Conservation (phyloP, 2,329 filamentous ascomycete genomes). For the Penicillium sp. region DNA sequence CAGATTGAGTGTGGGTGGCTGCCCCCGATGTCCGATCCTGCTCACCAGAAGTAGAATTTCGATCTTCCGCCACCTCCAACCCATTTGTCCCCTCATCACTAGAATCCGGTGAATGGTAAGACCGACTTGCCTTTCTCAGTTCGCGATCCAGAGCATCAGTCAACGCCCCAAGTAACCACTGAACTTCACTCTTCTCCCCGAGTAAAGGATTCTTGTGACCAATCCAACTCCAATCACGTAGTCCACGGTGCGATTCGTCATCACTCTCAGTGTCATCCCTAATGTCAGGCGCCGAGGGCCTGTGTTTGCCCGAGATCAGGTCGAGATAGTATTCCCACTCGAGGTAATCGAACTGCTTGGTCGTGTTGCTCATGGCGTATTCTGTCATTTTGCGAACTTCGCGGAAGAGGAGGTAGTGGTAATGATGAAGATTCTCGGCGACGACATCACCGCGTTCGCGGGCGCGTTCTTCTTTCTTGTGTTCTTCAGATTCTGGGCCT, state of each 20-base stretch:
- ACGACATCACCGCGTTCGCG: constrained; percentile 42
- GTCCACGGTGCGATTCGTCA: constrained; percentile 1
- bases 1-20: not conserved
- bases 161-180: constrained; percentile 44
- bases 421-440: constrained; percentile 51
- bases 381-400: constrained; percentile 41
- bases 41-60: not conserved
- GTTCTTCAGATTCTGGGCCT: constrained; percentile 45
- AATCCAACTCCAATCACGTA: constrained; percentile 41
- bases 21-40: not conserved
- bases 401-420: constrained; percentile 39
- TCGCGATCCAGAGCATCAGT: constrained; percentile 39
- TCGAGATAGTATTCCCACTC: constrained; percentile 52
- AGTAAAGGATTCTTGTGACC: constrained; percentile 39
- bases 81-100: not conserved
- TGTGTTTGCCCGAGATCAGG: constrained; percentile 44
- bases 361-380: constrained; percentile 30
- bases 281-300: constrained; percentile 14
- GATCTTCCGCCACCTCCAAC: not conserved
- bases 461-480: constrained; percentile 42
- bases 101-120: constrained; percentile 7
- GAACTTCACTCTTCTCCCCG: constrained; percentile 42
- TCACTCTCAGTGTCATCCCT: constrained; percentile 18
- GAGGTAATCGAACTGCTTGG: constrained; percentile 40
- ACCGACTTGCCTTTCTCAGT: constrained; percentile 30